A percentile compares a stretch with the other conserved stretches of the same genome.
phyloP scores from a whole-genome alignment of 164 flowering plant genomes.

The Magnolia changhungtana region DNA sequence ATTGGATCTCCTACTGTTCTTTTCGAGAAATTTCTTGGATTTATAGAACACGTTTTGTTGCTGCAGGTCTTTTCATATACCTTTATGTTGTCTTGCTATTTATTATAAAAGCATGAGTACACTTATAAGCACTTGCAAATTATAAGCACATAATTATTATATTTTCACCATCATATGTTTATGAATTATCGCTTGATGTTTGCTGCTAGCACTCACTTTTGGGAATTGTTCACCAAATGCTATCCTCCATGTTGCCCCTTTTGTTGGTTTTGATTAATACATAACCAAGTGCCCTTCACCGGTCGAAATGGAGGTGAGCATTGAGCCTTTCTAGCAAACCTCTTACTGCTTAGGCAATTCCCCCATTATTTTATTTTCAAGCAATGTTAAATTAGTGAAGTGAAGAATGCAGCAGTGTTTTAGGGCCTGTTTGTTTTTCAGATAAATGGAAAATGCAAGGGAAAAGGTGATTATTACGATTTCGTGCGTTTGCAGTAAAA shows the following conservation, averaged over 20 bases:
- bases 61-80: conserved; percentile 46
- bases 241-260: not conserved
- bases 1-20: conserved; percentile 32
- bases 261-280: too few relatives aligned
- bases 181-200: not conserved
- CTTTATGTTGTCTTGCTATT: not conserved
- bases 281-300: not conserved
- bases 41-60: conserved; percentile 45
- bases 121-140: not conserved
- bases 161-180: too few relatives aligned
- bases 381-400: not conserved
- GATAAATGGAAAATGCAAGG: too few relatives aligned
- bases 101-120: not conserved
- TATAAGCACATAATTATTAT: not conserved
- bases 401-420: not conserved
- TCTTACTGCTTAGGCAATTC: not conserved
- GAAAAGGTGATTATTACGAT: too few relatives aligned
- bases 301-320: not conserved
- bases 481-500: too few relatives aligned
- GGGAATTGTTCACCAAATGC: not conserved
- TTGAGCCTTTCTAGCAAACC: not conserved
- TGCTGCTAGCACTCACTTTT: not conserved
- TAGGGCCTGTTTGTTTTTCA: too few relatives aligned
- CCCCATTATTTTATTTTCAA: not conserved
- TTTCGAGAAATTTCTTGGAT: conserved; percentile 51